Conservation (phyloP, 1,284 basidiomycete genomes). For the Pterula multifida region DNA sequence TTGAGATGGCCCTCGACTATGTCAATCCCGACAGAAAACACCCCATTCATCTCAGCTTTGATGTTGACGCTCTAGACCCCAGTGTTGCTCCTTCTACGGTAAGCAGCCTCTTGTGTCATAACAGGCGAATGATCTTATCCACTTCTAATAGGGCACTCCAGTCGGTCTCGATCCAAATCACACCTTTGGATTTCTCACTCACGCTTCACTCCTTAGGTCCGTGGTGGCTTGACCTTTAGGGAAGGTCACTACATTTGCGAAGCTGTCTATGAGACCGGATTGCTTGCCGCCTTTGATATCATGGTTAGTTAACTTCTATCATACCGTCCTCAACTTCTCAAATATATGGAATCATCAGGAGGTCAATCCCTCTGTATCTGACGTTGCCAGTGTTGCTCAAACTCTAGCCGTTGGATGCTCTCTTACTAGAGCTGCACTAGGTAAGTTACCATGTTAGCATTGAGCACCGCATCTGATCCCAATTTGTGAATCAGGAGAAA, state of each 20-base stretch:
- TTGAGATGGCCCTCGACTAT: conserved; percentile 92
- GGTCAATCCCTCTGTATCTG: conserved; percentile 86
- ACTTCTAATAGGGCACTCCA: neutral
- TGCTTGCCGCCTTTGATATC: conserved; percentile 83
- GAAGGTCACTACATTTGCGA: conserved; percentile 98
- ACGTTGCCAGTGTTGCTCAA: conserved; percentile 64
- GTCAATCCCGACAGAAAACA: conserved; percentile 77
- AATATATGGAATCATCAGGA: too few relatives aligned
- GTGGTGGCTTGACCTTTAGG: conserved; percentile 93
- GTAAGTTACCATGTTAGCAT: conserved; percentile 29
- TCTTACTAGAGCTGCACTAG: conserved; percentile 81
- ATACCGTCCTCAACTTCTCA: too few relatives aligned
- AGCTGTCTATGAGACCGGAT: conserved; percentile 86
- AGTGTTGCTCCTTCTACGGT: conserved; percentile 89
- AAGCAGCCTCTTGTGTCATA: conserved; percentile 12
- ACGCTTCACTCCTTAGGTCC: conserved; percentile 37
- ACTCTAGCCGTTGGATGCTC: conserved; percentile 94
- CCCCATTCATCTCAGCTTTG: conserved; percentile 94
- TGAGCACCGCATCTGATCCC: neutral
- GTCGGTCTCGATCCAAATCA: neutral
- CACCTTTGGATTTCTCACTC: neutral
- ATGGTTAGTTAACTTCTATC: conserved; percentile 50
- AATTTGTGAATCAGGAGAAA: conserved; percentile 14
- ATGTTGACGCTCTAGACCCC: conserved; percentile 93
- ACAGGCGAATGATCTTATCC: neutral